Percentiles rank a stretch among this genome's conserved stretches.
phyloP scores from a whole-genome alignment of 2,329 filamentous ascomycete species.

The Graphilbum ipis-grandicollis region DNA sequence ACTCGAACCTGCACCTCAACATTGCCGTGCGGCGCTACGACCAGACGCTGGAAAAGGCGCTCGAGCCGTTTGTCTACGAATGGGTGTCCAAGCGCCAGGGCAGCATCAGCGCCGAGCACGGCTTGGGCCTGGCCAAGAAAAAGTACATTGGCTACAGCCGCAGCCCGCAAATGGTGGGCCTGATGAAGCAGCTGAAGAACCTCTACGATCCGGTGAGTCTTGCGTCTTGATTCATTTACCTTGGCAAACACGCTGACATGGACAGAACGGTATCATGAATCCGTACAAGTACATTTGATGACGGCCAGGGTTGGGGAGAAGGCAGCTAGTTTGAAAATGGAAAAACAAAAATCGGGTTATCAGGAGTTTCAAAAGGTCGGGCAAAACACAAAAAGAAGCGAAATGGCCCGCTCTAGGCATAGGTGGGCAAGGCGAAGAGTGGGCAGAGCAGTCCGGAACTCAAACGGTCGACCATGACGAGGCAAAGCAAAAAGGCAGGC shows the following conservation, averaged over 20 bases:
- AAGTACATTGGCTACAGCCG: constrained; percentile 87
- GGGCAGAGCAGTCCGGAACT: too few species aligned
- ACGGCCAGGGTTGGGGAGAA: too few species aligned
- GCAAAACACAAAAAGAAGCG: too few species aligned
- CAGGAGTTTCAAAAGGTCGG: too few species aligned
- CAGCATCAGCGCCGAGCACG: constrained; percentile 94
- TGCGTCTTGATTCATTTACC: constrained; percentile 1
- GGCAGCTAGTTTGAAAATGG: too few species aligned
- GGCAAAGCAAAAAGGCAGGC: too few species aligned
- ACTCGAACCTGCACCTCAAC: constrained; percentile 89
- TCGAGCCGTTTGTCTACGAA: constrained; percentile 95
- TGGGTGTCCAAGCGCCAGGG: constrained; percentile 81
- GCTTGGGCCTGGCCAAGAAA: constrained; percentile 87
- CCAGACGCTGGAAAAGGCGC: constrained; percentile 65
- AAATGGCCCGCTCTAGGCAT: too few species aligned
- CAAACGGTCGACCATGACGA: too few species aligned
- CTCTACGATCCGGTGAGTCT: constrained; percentile 78
- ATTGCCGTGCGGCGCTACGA: constrained; percentile 70
- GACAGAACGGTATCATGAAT: constrained; percentile 98
- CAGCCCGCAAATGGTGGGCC: constrained; percentile 64
- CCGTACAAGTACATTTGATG: constrained; percentile 80
- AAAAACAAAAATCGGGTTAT: too few species aligned
- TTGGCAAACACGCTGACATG: too few species aligned
- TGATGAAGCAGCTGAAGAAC: constrained; percentile 94
- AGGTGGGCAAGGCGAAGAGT: too few species aligned